A percentile compares a stretch with the other conserved stretches of the same genome.
Conservation (phyloP, 768 basidiomycete genomes). For the Boletus eberwhitei region DNA sequence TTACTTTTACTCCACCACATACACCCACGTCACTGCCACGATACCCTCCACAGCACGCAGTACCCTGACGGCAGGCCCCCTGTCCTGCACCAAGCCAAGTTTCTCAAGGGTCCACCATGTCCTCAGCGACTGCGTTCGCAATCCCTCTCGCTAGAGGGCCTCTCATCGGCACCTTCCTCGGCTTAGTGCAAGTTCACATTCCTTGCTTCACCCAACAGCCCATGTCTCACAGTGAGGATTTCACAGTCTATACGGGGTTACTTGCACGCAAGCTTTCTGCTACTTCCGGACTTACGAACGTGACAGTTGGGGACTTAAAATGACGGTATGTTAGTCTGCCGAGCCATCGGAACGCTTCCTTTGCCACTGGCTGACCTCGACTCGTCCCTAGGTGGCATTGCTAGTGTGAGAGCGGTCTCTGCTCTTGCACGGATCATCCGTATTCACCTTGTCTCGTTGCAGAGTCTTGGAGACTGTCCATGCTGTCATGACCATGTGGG, state of each 20-base stretch:
- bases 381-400: slow-evolving; percentile 15
- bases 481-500: slow-evolving; percentile 20
- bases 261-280: slow-evolving; percentile 27
- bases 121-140: not conserved
- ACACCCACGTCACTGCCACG: not conserved
- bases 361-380: not conserved
- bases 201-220: not conserved
- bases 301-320: slow-evolving; percentile 18
- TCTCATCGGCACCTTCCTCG: slow-evolving; percentile 26
- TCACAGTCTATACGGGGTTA: slow-evolving; percentile 27
- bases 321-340: slow-evolving; percentile 14
- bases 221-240: not conserved
- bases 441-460: not conserved
- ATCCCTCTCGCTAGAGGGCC: slow-evolving; percentile 24
- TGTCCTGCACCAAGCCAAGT: not conserved
- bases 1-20: not conserved
- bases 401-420: slow-evolving; percentile 13
- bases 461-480: slow-evolving; percentile 23
- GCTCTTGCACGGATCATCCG: not conserved
- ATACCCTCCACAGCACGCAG: not conserved
- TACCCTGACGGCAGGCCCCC: not conserved
- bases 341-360: not conserved
- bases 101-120: slow-evolving; percentile 4
- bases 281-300: slow-evolving; percentile 25
- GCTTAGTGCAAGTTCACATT: slow-evolving; percentile 15